Percentiles rank a stretch among this genome's conserved stretches.
Conservation (phyloP, 768 basidiomycete genomes). For the Gelatoporia subvermispora region DNA sequence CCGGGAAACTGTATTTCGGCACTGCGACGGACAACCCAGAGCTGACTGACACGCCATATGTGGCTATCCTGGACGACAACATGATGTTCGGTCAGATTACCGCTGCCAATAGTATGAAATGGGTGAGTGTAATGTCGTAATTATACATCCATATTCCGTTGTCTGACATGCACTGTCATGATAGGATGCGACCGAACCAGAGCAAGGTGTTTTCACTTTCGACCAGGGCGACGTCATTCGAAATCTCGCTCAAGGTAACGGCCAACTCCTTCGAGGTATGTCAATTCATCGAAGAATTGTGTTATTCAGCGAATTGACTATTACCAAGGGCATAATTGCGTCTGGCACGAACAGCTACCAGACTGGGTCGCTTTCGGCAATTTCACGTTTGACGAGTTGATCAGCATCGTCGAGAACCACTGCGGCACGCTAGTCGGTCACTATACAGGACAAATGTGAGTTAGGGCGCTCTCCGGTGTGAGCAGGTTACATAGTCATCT, state of each 20-base stretch:
- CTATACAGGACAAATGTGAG: slow-evolving; percentile 48
- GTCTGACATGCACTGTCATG: not conserved
- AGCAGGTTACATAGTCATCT: too few species aligned
- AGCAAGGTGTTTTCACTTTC: slow-evolving; percentile 43
- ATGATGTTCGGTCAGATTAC: slow-evolving; percentile 40
- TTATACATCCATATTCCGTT: not conserved
- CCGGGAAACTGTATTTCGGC: slow-evolving; percentile 43
- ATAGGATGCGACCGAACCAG: slow-evolving; percentile 50
- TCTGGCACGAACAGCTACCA: slow-evolving; percentile 49
- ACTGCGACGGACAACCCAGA: slow-evolving; percentile 43
- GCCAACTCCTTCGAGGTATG: slow-evolving; percentile 42
- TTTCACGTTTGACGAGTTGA: slow-evolving; percentile 38
- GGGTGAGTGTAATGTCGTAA: slow-evolving; percentile 20
- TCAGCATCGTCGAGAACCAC: slow-evolving; percentile 44
- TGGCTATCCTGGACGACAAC: slow-evolving; percentile 31
- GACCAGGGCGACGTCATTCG: slow-evolving; percentile 40
- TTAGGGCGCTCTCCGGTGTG: not conserved
- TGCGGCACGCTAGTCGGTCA: slow-evolving; percentile 45
- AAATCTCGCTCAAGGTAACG: slow-evolving; percentile 37
- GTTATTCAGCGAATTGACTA: not conserved
- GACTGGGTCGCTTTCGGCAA: slow-evolving; percentile 41
- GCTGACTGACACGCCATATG: slow-evolving; percentile 33
- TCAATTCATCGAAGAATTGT: not conserved
- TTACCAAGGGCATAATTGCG: slow-evolving; percentile 30
- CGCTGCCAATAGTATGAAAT: slow-evolving; percentile 42